Conservation (phyloP, 805 yeast genomes). For the Saccharomycopsis sp. region DNA sequence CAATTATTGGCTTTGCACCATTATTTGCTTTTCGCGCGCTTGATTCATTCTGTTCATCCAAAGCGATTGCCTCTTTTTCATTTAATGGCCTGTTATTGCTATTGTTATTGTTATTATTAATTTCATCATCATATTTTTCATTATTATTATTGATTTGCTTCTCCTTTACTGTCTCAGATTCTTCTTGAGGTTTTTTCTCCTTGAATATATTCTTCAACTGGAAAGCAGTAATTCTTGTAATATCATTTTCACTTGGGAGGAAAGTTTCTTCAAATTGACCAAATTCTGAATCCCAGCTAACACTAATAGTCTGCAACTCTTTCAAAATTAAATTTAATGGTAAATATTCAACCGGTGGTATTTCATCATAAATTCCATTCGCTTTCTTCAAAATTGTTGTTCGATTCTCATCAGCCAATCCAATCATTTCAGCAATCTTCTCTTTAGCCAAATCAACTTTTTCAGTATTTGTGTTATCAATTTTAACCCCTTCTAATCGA, state of each 20-base stretch:
- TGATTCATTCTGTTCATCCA: neutral
- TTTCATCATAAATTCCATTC: conserved; percentile 44
- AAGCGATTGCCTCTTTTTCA: neutral
- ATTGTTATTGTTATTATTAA: neutral
- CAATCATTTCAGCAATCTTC: conserved; percentile 51
- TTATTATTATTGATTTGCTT: neutral
- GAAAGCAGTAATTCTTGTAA: conserved; percentile 64
- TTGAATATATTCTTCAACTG: conserved; percentile 20
- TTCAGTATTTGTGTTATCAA: conserved; percentile 64
- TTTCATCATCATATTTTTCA: neutral
- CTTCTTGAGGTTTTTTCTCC: conserved; percentile 10
- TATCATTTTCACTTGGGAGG: conserved; percentile 89
- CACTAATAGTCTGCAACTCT: conserved; percentile 72
- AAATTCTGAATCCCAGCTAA: conserved; percentile 82
- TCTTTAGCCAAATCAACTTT: conserved; percentile 61
- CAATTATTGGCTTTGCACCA: neutral
- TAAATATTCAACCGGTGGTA: conserved; percentile 59
- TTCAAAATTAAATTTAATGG: conserved; percentile 64
- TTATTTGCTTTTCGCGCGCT: no score
- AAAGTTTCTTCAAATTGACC: conserved; percentile 69
- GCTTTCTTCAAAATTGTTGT: conserved; percentile 37
- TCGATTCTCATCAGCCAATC: conserved; percentile 45
- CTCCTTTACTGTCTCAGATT: conserved; percentile 7
- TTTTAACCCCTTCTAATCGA: conserved; percentile 63
- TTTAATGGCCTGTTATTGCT: neutral